Evolutionary conservation across 768 basidiomycete species (phyloP), one percentile per base, ranked within the genome.

Genomic region (Pulveroboletus frians): DNA sequence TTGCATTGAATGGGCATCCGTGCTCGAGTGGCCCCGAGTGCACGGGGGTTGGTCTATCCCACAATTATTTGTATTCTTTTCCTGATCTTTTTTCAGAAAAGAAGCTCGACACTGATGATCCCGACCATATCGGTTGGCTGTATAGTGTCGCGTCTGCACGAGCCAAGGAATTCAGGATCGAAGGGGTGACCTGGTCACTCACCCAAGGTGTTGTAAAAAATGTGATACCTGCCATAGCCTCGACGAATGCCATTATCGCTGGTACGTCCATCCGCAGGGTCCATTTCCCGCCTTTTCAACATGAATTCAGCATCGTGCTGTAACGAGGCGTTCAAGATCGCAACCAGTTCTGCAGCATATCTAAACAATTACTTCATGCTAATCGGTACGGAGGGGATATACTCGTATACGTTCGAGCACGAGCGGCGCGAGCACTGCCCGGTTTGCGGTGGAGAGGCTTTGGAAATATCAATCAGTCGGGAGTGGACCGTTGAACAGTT

Each of bases 151-250:
- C 96, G 11, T 73, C 79, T 20, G 76, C 79, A 17, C 86, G 96
- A 44, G 96, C 96, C 4, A 79, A 85, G 53, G 88, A 94, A 62
- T 97, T 94, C 76, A 93, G 91, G 54, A 98, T 99, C 47, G 92
- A 97, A 65, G 96, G 96, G 39, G 94, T 99, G 15, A 97, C 96
- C 9, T 99, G 95, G 92, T 85, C 88, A 2, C 73, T 94, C 32
- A 98, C 96, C 0, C 96, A 99, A 66, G 96, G 96, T 37, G 96
- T 99, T 45, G 96, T 99, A 39, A 99, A 99, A 78, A 96, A 96
- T 60, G 96, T 99, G 69, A 98, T 99, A 54, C 95, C 96, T 18
- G 95, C 96, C 38, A 98, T 99, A 57, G 96, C 96, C 2, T 94
- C 91, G 1, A 99, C 96, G 14, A 99, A 99, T 61, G 96, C 96